A percentile compares a stretch with the other conserved stretches of the same genome.
Conservation (phyloP, 768 basidiomycete genomes). For the Gyrodon lividus region DNA sequence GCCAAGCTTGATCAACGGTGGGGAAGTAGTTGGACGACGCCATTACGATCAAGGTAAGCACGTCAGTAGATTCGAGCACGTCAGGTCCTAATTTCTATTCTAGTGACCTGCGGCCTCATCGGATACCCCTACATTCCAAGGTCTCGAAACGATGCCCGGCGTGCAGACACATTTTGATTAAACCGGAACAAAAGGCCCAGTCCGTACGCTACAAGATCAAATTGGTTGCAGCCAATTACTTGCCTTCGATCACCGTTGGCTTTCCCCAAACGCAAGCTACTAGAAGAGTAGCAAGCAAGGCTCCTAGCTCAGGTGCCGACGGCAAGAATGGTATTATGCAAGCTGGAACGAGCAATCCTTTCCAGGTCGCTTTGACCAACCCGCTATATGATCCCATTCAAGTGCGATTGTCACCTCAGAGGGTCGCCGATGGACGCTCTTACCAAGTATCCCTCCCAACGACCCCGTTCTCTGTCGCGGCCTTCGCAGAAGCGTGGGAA, state of each 20-base stretch:
- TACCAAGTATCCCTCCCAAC: conserved; percentile 82
- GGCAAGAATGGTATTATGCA: conserved; percentile 47
- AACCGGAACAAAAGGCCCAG: conserved; percentile 96
- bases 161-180: conserved; percentile 96
- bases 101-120: conserved; percentile 83
- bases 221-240: conserved; percentile 91
- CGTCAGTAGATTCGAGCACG: background rate
- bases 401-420: conserved; percentile 80
- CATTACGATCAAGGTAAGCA: conserved; percentile 60
- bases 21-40: conserved; percentile 74
- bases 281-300: conserved; percentile 38
- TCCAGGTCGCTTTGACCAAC: conserved; percentile 90
- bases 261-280: conserved; percentile 55
- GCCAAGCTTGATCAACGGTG: conserved; percentile 78
- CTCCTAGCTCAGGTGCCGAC: conserved; percentile 35
- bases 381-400: conserved; percentile 95
- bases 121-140: conserved; percentile 91
- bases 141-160: conserved; percentile 92
- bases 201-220: conserved; percentile 97
- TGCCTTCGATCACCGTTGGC: conserved; percentile 78
- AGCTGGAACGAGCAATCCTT: conserved; percentile 79
- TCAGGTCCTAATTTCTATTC: conserved; percentile 1
- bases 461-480: conserved; percentile 75
- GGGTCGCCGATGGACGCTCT: conserved; percentile 42
- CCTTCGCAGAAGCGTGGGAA: conserved; percentile 97